Evolutionary conservation across 2,329 filamentous ascomycete species (phyloP).

Genomic region (Aspergillus cejpii): DNA sequence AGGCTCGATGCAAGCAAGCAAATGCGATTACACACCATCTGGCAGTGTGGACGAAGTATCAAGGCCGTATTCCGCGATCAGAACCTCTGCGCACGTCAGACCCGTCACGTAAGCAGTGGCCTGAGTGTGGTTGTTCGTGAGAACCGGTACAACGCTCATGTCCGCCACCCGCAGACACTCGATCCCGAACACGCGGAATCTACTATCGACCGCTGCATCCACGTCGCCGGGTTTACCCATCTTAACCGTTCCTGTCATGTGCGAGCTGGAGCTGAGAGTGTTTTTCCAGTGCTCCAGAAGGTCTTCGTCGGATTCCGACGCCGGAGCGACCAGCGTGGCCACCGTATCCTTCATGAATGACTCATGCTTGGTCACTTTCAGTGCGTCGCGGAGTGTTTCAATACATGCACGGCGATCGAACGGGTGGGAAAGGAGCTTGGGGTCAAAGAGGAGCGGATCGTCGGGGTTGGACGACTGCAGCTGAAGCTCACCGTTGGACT

Average conservation of each 20-base stretch:
- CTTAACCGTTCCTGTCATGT: constrained; percentile 52
- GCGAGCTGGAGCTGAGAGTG: constrained; percentile 46
- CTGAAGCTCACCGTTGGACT: constrained; percentile 47
- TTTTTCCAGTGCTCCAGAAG: constrained; percentile 45
- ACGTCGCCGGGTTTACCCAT: constrained; percentile 47
- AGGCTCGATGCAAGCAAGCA: no score
- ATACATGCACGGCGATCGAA: constrained; percentile 51
- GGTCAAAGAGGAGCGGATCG: constrained; percentile 49
- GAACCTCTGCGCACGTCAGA: constrained; percentile 46
- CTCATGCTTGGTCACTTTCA: constrained; percentile 41
- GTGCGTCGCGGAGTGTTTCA: constrained; percentile 43
- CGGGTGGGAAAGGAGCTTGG: constrained; percentile 48
- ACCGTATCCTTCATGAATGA: constrained; percentile 43
- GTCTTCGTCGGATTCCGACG: constrained; percentile 49
- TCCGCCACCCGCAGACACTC: constrained; percentile 39
- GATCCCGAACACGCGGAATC: constrained; percentile 36
- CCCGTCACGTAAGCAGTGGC: constrained; percentile 51
- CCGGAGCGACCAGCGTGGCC: constrained; percentile 39
- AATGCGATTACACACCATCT: not conserved
- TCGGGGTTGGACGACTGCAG: constrained; percentile 49
- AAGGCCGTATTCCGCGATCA: constrained; percentile 43
- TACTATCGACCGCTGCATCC: constrained; percentile 45
- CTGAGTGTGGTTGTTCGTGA: constrained; percentile 48
- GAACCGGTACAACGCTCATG: constrained; percentile 40
- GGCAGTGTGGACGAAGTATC: no score